phyloP scores from a whole-genome alignment of 352 stramenopile species.

The Blastocystis sp. region DNA sequence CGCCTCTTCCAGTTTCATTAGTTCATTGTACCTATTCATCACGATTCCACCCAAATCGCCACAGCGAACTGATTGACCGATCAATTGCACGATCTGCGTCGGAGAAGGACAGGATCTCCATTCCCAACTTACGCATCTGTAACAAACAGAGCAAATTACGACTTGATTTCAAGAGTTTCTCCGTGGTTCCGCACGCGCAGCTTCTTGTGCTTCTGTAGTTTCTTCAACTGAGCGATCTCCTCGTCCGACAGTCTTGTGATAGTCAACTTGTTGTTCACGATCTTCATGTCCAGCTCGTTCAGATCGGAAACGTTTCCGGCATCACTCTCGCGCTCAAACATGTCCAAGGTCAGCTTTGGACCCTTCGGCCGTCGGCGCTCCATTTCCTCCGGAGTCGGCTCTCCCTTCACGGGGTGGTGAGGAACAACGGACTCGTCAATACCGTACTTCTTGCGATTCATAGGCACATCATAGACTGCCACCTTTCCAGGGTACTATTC shows the following conservation, averaged over 20 bases:
- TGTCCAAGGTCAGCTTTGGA: conserved; percentile 24
- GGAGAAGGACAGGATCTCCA: not conserved
- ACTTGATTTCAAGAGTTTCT: not conserved
- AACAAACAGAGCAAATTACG: conserved; percentile 12
- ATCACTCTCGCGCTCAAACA: conserved; percentile 38
- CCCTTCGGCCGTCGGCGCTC: conserved; percentile 38
- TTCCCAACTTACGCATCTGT: not conserved
- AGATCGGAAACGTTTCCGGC: conserved; percentile 35
- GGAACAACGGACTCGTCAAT: conserved; percentile 3
- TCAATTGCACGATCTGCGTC: not conserved
- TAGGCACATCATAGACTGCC: conserved; percentile 20
- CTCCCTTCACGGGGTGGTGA: conserved; percentile 16
- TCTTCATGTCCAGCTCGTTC: conserved; percentile 2
- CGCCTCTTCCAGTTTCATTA: too few relatives aligned
- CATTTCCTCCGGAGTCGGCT: conserved; percentile 42
- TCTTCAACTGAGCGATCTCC: conserved; percentile 19
- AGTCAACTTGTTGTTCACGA: conserved; percentile 41
- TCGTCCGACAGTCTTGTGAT: not conserved
- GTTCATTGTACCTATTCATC: too few relatives aligned
- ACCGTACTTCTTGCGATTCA: conserved; percentile 32
- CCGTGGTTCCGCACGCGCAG: conserved; percentile 30
- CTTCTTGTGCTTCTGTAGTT: conserved; percentile 13
- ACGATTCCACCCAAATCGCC: too few relatives aligned
- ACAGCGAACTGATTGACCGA: too few relatives aligned
- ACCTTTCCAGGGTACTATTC: conserved; percentile 40